phyloP scores from a whole-genome alignment of 2,329 filamentous ascomycete genomes.

The Juglanconis sp. region DNA sequence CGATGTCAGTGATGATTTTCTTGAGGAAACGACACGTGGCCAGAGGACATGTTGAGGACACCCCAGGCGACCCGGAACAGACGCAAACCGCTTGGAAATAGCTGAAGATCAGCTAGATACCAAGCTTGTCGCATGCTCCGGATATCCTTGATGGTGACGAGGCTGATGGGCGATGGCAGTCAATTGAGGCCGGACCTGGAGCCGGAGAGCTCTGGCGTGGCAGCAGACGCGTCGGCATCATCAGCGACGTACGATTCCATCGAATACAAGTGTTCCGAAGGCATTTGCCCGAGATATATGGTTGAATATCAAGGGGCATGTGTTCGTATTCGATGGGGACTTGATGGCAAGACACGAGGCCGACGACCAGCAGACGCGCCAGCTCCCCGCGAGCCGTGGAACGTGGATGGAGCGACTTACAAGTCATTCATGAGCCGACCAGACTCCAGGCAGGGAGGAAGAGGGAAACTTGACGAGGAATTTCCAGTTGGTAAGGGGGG shows the following conservation, averaged over 20 bases:
- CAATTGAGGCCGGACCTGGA: slow-evolving; percentile 39
- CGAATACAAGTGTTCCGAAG: slow-evolving; percentile 26
- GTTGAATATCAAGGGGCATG: slow-evolving; percentile 34
- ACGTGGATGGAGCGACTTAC: slow-evolving; percentile 40
- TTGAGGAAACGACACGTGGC: slow-evolving; percentile 29
- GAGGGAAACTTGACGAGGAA: slow-evolving; percentile 12
- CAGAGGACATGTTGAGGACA: slow-evolving; percentile 25
- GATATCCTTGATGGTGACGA: slow-evolving; percentile 43
- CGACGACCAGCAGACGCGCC: slow-evolving; percentile 23
- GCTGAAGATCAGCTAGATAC: slow-evolving; percentile 26
- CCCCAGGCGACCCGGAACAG: slow-evolving; percentile 32
- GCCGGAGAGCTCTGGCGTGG: slow-evolving; percentile 21
- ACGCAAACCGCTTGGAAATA: slow-evolving; percentile 23
- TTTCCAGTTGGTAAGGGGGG: slow-evolving; percentile 3
- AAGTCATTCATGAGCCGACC: slow-evolving; percentile 50
- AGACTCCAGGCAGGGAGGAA: slow-evolving; percentile 35
- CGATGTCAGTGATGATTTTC: slow-evolving; percentile 43
- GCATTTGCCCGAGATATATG: slow-evolving; percentile 24
- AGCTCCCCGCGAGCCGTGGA: slow-evolving; percentile 23
- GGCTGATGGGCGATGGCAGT: slow-evolving; percentile 43
- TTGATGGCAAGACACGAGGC: slow-evolving; percentile 32
- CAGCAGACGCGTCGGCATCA: slow-evolving; percentile 29
- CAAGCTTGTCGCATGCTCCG: slow-evolving; percentile 42
- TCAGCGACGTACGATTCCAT: slow-evolving; percentile 34
- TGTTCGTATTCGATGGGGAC: slow-evolving; percentile 33